phyloP scores from a whole-genome alignment of 2,329 filamentous ascomycete genomes.

The Neurospora crassa region DNA sequence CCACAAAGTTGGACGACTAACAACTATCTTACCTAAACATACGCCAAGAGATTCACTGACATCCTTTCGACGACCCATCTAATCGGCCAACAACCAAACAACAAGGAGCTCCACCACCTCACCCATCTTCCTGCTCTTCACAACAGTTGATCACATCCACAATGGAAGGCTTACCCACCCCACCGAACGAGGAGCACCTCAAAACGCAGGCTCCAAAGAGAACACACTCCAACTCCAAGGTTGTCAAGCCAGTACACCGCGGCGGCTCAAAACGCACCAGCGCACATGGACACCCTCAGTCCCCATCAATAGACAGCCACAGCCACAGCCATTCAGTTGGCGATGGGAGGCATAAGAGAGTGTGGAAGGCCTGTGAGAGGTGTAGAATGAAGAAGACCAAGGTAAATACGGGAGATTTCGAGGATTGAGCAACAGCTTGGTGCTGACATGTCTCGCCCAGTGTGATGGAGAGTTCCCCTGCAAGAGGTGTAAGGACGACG shows the following conservation, averaged over 20 bases:
- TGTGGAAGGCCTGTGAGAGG: conserved; percentile 58
- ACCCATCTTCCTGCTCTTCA: not conserved
- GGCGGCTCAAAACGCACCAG: conserved; percentile 38
- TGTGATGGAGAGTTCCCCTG: conserved; percentile 58
- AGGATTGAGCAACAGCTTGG: not conserved
- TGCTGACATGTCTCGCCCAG: conserved; percentile 24
- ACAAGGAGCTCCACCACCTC: conserved; percentile 2
- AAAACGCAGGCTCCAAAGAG: conserved; percentile 29
- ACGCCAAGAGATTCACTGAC: not conserved
- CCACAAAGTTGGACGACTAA: conserved; percentile 2
- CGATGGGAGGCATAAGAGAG: conserved; percentile 52
- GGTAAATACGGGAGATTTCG: conserved; percentile 27
- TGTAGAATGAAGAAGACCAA: conserved; percentile 64
- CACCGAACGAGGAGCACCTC: conserved; percentile 37
- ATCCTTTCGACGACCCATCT: not conserved
- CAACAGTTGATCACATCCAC: conserved; percentile 12
- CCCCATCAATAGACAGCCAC: conserved; percentile 29
- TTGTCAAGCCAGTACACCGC: conserved; percentile 40
- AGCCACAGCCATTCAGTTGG: conserved; percentile 30
- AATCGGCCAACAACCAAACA: not conserved
- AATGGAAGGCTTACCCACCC: conserved; percentile 46
- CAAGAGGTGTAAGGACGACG: conserved; percentile 57
- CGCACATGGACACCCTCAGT: conserved; percentile 27
- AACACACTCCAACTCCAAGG: conserved; percentile 32
- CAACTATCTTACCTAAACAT: not conserved